These are phyloP conservation scores for Podaxis carcinomalis DNA, from an alignment of 768 basidiomycete genomes.

Conservation along the genomic window DNA sequence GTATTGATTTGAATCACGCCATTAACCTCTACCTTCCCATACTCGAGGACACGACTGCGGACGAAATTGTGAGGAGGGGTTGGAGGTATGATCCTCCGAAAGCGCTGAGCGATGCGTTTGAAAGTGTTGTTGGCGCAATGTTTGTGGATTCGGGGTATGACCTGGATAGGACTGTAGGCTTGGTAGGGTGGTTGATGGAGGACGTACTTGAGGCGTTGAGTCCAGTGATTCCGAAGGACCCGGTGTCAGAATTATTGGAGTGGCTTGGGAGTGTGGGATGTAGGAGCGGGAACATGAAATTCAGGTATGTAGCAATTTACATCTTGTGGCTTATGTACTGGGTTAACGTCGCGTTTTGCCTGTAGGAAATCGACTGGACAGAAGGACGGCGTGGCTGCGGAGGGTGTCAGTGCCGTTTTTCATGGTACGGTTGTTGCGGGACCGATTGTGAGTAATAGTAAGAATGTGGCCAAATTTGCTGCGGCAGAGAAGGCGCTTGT, in stretches of 20 bases:
- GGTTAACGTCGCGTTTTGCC: constrained; percentile 8
- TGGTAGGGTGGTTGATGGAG: constrained; percentile 61
- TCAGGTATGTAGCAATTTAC: constrained; percentile 6
- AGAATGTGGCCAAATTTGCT: constrained; percentile 60
- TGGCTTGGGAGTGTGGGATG: constrained; percentile 65
- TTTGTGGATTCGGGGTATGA: constrained; percentile 77
- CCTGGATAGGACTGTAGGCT: constrained; percentile 59
- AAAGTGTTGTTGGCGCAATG: constrained; percentile 80
- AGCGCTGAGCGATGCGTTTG: constrained; percentile 77
- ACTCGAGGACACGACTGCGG: constrained; percentile 48
- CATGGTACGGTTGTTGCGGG: constrained; percentile 56
- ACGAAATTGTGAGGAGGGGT: constrained; percentile 60
- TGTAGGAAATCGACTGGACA: constrained; percentile 17
- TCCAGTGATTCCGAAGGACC: constrained; percentile 62
- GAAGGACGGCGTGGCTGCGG: constrained; percentile 19
- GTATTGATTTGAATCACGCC: constrained; percentile 59
- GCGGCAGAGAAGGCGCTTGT: constrained; percentile 59
- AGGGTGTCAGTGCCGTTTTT: constrained; percentile 53
- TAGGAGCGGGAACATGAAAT: constrained; percentile 26
- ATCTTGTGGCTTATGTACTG: background rate
- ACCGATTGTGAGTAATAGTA: constrained; percentile 55
- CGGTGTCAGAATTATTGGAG: constrained; percentile 65
- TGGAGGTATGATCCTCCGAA: constrained; percentile 90
- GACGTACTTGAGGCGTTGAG: constrained; percentile 60
- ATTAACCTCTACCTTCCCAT: constrained; percentile 59